phyloP scores from a whole-genome alignment of 345 rosid genomes.

The Sisymbrium irio region DNA sequence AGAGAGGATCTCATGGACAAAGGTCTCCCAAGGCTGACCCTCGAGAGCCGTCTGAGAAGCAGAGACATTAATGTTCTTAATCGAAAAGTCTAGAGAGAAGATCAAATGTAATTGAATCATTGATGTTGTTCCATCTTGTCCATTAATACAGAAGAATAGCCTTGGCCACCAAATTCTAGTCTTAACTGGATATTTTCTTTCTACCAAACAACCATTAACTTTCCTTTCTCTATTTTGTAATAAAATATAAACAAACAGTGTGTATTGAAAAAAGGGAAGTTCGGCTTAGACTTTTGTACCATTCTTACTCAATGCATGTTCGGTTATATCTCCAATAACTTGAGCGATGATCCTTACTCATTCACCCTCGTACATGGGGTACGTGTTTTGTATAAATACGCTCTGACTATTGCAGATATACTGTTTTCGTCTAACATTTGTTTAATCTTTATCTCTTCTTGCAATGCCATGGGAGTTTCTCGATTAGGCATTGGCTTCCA shows the following conservation, averaged over 20 bases:
- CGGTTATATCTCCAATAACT: constrained; percentile 59
- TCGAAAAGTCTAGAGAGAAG: background rate
- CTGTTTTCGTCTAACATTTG: background rate
- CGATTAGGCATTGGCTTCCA: constrained; percentile 95
- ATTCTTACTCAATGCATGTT: constrained; percentile 95
- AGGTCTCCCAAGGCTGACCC: background rate
- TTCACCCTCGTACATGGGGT: constrained; percentile 88
- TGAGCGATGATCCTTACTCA: constrained; percentile 41
- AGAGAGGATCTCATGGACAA: background rate
- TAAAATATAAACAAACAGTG: too few relatives aligned
- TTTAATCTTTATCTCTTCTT: constrained; percentile 13
- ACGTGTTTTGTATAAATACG: constrained; percentile 24
- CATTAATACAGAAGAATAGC: background rate
- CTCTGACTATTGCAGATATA: background rate
- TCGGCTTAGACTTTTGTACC: constrained; percentile 72
- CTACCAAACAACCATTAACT: too few relatives aligned
- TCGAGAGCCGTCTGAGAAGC: background rate
- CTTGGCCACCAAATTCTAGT: background rate
- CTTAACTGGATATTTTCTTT: too few relatives aligned
- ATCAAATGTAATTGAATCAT: background rate
- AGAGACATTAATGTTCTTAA: background rate
- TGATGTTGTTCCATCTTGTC: too few relatives aligned
- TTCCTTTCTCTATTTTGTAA: too few relatives aligned
- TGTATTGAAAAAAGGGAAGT: too few relatives aligned
- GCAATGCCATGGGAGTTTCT: constrained; percentile 93